Evolutionary conservation across 2,329 filamentous ascomycete genomes (phyloP).

Genomic region (Blastomyces percursus): DNA sequence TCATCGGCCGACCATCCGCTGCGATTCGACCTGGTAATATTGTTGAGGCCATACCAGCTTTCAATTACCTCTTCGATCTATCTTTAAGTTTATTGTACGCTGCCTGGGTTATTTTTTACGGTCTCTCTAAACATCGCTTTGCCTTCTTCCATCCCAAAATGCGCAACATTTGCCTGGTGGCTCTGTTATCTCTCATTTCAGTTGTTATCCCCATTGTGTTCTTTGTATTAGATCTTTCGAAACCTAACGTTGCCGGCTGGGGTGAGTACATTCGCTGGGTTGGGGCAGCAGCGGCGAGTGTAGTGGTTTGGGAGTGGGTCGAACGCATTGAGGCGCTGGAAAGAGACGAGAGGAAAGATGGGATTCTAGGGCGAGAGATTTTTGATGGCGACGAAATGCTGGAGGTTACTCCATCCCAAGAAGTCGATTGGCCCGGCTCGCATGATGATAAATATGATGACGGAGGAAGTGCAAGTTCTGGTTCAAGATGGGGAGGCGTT

Average conservation of each 20-base stretch:
- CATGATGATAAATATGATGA: conserved; percentile 30
- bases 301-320: conserved; percentile 98
- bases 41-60: conserved; percentile 76
- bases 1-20: conserved; percentile 43
- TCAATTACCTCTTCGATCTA: conserved; percentile 84
- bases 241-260: conserved; percentile 79
- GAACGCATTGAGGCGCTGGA: conserved; percentile 88
- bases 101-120: conserved; percentile 88
- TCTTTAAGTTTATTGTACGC: conserved; percentile 79
- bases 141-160: conserved; percentile 84
- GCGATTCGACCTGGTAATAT: conserved; percentile 58
- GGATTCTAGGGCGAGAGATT: conserved; percentile 78
- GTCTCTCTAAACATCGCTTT: conserved; percentile 81
- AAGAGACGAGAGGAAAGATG: conserved; percentile 86
- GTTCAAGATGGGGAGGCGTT: conserved; percentile 30
- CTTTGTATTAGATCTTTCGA: conserved; percentile 81
- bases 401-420: conserved; percentile 52
- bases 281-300: conserved; percentile 84
- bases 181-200: conserved; percentile 65
- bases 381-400: conserved; percentile 94
- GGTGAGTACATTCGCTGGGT: conserved; percentile 95
- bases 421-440: conserved; percentile 35
- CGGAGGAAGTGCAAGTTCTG: conserved; percentile 20
- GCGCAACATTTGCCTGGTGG: conserved; percentile 77
- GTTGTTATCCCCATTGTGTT: conserved; percentile 84